These are phyloP conservation scores for Porphyridium purpureum DNA, from an alignment of 23 red algal species.

Conservation along the genomic window DNA sequence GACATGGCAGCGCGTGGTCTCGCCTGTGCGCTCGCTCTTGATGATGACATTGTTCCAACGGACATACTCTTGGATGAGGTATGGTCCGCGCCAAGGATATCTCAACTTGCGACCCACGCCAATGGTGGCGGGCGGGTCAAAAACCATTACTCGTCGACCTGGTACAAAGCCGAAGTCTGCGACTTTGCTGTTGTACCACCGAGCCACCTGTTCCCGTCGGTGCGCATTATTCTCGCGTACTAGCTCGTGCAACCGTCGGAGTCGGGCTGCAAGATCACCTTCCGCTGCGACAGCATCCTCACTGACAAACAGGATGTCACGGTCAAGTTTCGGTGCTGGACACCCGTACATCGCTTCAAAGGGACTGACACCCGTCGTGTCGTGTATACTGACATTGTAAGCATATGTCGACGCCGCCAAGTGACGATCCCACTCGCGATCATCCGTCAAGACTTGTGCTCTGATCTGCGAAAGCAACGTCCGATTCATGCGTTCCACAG, in stretches of 20 bases:
- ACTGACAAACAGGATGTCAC: background rate
- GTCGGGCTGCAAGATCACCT: background rate
- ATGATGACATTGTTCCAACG: background rate
- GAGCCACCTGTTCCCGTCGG: background rate
- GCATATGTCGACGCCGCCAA: background rate
- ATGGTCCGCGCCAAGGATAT: background rate
- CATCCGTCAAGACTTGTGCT: background rate
- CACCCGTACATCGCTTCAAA: background rate
- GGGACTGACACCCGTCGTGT: background rate
- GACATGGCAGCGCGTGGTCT: background rate
- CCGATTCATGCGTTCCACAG: background rate
- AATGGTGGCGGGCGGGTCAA: no score
- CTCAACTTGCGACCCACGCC: background rate
- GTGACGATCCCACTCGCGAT: background rate
- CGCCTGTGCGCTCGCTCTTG: background rate
- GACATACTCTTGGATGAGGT: background rate
- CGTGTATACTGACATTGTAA: background rate
- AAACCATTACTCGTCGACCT: no score
- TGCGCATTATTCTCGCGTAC: background rate
- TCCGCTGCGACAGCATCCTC: background rate
- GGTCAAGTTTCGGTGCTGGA: background rate
- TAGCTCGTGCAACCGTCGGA: background rate
- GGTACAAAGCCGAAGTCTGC: no score
- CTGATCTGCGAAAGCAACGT: background rate
- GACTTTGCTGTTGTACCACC: no score